Conservation (phyloP, 2,329 filamentous ascomycete genomes). For the Xylaria sp. region DNA sequence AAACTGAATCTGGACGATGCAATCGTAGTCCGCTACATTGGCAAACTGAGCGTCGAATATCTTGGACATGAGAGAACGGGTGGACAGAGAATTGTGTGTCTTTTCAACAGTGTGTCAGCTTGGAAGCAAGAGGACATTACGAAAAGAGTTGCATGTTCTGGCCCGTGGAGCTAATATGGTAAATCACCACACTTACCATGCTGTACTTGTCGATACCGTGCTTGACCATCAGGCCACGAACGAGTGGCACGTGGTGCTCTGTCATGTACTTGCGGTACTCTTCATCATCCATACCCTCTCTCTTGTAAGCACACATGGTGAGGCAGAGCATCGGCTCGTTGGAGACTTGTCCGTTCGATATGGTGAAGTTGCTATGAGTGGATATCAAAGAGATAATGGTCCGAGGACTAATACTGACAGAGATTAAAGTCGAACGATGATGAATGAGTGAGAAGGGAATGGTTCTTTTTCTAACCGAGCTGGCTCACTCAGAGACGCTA, state of each 20-base stretch:
- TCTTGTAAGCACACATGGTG: conserved; percentile 24
- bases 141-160: background rate
- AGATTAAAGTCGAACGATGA: background rate
- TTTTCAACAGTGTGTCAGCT: background rate
- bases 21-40: conserved; percentile 24
- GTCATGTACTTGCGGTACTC: conserved; percentile 24
- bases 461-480: background rate
- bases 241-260: conserved; percentile 20
- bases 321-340: conserved; percentile 18
- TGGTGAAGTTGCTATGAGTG: background rate
- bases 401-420: background rate
- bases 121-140: no score
- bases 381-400: background rate
- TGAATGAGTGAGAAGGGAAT: background rate
- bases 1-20: conserved; percentile 22
- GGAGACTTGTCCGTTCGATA: background rate
- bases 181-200: conserved; percentile 12
- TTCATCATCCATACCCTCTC: conserved; percentile 18
- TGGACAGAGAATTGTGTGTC: conserved; percentile 12
- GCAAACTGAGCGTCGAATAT: conserved; percentile 22
- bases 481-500: background rate
- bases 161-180: background rate
- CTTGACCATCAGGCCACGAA: conserved; percentile 21
- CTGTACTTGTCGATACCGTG: conserved; percentile 21
- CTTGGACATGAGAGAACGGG: conserved; percentile 21